Evolutionary conservation across 2,329 filamentous ascomycete species (phyloP), one percentile per base, ranked within the genome.

Genomic region (Trichoderma koningii): DNA sequence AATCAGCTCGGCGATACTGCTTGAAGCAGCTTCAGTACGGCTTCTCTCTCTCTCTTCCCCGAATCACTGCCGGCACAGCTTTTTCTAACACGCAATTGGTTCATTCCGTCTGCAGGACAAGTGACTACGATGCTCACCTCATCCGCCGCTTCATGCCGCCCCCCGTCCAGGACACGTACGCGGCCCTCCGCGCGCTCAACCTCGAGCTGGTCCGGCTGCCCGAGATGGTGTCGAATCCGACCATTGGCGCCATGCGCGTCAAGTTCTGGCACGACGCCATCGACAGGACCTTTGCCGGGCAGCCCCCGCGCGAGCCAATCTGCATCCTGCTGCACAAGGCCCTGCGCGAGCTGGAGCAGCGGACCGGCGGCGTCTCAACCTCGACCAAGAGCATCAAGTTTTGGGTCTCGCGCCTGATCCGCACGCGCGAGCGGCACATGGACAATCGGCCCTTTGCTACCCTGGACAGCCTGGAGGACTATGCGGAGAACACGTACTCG

Each of bases 231-330:
- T 95, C 91, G 53, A 95, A 90, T 67, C 87, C 91, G n/a, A 89
- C 89, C 4, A 91, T 98, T 67, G 94, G 92, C 56, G 83, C 89
- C 60, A 87, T 98, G 83, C 92, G 95, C 69, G 89, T 97, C 77
- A 92, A 97, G 76, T 98, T 98, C 81, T 98, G 95, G 91, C 87
- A 91, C 56, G 93, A 98, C 71, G 87, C 91, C 5, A 81, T 99
- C 59, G 85, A 89, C 62, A 88, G 89, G 67, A 90, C 91, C 1
- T 89, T 97, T 66, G 83, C 89, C 1, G 90, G 90, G 38, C 81
- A 82, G 0, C 93, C 95, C 1, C 93, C 93, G 1, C 92, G 93
- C 72, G 93, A 99, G 75, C 95, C 95, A 23, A 91, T 97, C 48
- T 94, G 93, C 66, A 85, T 97, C 34, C 82, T 98, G 5, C 83